Evolutionary conservation across 345 rosid genomes (phyloP).

Genomic region (Hibiscus mutabilis): DNA sequence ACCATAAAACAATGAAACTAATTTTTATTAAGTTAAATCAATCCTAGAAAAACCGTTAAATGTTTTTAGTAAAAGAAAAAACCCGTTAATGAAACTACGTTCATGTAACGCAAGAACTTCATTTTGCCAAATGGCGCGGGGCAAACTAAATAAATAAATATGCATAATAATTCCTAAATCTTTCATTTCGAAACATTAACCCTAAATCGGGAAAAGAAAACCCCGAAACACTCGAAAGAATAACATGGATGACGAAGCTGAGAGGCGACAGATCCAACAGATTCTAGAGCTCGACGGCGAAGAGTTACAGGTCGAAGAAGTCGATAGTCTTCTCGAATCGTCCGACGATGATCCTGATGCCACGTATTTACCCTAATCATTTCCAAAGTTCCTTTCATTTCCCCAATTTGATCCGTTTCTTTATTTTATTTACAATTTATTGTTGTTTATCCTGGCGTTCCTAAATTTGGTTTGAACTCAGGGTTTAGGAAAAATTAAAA

Average conservation of each 20-base stretch:
- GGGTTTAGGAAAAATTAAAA: background rate
- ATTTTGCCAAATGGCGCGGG: background rate
- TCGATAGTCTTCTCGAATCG: slow-evolving; percentile 43
- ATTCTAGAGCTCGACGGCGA: slow-evolving; percentile 80
- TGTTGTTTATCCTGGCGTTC: background rate
- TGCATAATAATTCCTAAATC: background rate
- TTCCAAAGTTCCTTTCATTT: background rate
- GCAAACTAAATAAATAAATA: background rate
- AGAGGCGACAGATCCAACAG: slow-evolving; percentile 82
- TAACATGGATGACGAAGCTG: slow-evolving; percentile 48
- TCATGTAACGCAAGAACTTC: background rate
- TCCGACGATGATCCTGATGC: slow-evolving; percentile 45
- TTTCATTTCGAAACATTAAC: background rate
- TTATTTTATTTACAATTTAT: background rate
- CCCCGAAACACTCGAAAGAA: background rate
- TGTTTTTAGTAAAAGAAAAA: too few species aligned
- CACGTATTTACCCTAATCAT: slow-evolving; percentile 25
- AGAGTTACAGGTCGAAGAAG: slow-evolving; percentile 84
- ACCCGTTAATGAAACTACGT: background rate
- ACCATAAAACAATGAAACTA: too few species aligned
- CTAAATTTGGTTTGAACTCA: background rate
- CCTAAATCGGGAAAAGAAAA: background rate
- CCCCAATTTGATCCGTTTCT: background rate
- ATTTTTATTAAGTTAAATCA: too few species aligned
- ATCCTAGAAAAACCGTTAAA: background rate